Evolutionary conservation across 148 eudicot species (phyloP).

Genomic region (Amaranthus hypochondriacus): DNA sequence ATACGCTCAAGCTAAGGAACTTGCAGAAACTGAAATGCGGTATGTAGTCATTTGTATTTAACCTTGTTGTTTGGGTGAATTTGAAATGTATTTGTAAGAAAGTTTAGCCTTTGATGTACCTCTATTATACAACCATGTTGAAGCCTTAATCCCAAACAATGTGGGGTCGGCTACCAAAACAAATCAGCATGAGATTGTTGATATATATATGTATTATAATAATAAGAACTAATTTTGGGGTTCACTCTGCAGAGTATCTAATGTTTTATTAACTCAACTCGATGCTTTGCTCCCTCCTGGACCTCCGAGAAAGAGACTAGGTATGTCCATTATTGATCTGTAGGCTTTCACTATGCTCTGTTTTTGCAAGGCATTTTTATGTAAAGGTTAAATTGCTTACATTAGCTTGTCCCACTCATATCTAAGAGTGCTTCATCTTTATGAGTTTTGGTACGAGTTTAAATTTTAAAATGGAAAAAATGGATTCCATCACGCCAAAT

Average conservation of each 20-base stretch:
- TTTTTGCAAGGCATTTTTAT: background rate
- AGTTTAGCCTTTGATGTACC: background rate
- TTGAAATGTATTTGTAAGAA: background rate
- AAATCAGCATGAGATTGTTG: no score
- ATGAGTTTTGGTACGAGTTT: no score
- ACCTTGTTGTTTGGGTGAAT: background rate
- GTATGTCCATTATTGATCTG: constrained; percentile 33
- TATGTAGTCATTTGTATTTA: constrained; percentile 18
- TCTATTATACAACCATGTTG: no score
- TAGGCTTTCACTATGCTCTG: background rate
- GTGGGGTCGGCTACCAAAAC: no score
- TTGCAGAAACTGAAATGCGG: constrained; percentile 77
- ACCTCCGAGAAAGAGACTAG: constrained; percentile 67
- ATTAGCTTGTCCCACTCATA: background rate
- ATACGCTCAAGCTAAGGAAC: constrained; percentile 74
- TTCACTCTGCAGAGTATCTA: constrained; percentile 50
- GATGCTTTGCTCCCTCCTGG: constrained; percentile 71
- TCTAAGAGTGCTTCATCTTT: no score
- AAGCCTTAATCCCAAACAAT: no score
- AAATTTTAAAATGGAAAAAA: no score
- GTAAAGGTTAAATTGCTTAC: background rate
- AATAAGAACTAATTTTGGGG: constrained; percentile 15
- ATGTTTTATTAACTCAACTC: constrained; percentile 46
- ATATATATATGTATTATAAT: no score
- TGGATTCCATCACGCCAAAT: no score